phyloP scores from a whole-genome alignment of 345 rosid genomes.

The Syzygium aqueum region DNA sequence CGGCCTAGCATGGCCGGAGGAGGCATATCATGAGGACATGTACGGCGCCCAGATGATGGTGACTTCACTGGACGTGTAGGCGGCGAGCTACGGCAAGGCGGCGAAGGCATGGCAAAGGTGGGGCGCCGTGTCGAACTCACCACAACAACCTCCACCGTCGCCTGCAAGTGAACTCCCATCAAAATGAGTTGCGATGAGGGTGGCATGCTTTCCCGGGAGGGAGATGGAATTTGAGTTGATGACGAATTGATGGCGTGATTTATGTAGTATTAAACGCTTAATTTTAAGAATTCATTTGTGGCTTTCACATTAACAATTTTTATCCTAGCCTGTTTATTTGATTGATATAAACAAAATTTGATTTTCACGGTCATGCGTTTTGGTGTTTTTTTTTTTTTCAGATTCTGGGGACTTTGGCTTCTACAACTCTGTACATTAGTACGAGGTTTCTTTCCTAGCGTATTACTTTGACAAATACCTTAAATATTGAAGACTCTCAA shows the following conservation, averaged over 20 bases:
- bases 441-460: not conserved
- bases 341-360: not conserved
- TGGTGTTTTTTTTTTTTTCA: not conserved
- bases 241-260: too few relatives aligned
- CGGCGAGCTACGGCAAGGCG: not conserved
- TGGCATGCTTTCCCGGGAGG: too few relatives aligned
- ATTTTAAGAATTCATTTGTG: not conserved
- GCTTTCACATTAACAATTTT: not conserved
- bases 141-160: too few relatives aligned
- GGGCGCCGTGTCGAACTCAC: too few relatives aligned
- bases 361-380: not conserved
- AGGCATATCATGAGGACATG: too few relatives aligned
- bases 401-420: not conserved
- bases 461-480: not conserved
- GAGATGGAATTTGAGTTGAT: too few relatives aligned
- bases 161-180: too few relatives aligned
- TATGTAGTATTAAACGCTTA: not conserved
- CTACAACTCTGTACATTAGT: not conserved
- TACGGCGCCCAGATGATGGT: too few relatives aligned
- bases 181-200: too few relatives aligned
- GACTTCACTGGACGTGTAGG: too few relatives aligned
- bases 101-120: too few relatives aligned
- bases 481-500: not conserved
- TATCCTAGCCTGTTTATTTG: not conserved
- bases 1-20: too few relatives aligned